These are phyloP conservation scores for Hysterangium stoloniferum DNA, from an alignment of 768 basidiomycete genomes.

Conservation along the genomic window DNA sequence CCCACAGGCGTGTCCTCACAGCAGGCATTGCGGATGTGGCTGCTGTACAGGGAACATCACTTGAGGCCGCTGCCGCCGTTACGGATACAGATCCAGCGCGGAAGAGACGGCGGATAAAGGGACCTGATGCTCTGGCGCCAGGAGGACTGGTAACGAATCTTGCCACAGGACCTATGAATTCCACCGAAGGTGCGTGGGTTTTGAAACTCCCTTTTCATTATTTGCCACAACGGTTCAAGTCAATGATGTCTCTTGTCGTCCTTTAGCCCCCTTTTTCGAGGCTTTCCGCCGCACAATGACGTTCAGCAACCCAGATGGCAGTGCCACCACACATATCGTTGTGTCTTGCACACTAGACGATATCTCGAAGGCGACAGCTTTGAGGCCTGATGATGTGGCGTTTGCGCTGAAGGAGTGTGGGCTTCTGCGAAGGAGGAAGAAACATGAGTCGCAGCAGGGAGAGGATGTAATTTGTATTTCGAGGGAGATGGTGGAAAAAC, in stretches of 20 bases:
- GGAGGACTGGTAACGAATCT: constrained; percentile 24
- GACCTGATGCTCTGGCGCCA: constrained; percentile 64
- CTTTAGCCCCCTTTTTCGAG: constrained; percentile 31
- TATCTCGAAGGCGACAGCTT: constrained; percentile 70
- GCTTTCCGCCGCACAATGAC: constrained; percentile 52
- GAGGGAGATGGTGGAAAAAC: constrained; percentile 56
- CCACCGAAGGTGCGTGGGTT: constrained; percentile 20
- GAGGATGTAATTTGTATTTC: constrained; percentile 44
- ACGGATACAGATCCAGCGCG: constrained; percentile 20
- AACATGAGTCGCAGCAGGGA: constrained; percentile 10
- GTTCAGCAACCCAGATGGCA: constrained; percentile 51
- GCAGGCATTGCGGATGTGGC: constrained; percentile 48
- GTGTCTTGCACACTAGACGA: constrained; percentile 67
- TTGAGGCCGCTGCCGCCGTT: constrained; percentile 17
- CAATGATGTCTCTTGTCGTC: not conserved
- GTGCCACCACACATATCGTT: constrained; percentile 60
- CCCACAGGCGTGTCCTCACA: constrained; percentile 45
- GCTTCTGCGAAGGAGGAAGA: constrained; percentile 45
- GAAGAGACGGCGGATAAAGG: constrained; percentile 50
- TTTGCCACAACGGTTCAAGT: not conserved
- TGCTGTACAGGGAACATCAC: constrained; percentile 19
- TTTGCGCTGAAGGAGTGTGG: constrained; percentile 88
- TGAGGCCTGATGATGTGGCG: constrained; percentile 79
- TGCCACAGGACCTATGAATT: constrained; percentile 26
- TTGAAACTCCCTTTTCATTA: not conserved